Base-by-base conservation (phyloP, 2,329 filamentous ascomycete genomes). In the Penicillium sp. region DNA sequence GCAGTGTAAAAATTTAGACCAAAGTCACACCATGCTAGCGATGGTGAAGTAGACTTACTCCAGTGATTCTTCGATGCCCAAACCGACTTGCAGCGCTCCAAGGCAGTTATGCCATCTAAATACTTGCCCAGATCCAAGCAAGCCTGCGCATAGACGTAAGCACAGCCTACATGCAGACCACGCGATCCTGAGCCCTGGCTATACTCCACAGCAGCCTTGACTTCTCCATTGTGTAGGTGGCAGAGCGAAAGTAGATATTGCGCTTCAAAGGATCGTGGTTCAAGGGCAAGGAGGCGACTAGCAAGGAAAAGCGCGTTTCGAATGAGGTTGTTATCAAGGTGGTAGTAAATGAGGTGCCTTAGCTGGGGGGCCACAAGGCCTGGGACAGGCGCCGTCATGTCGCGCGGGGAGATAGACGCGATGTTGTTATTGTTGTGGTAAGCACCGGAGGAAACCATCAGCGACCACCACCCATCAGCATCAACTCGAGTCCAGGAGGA, bases 281-380 rank as follows among this genome's bases (percentile, higher is more conserved):
- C 94, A 69, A 94, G 90, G 53, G 92, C 93, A 63, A 88, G 84
- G 20, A 97, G 85, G 65, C 95, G 88, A 71, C 94, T 91, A 61
- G 95, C 90, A 62, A 96, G 91, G 79, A 99, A 99, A 43, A 96
- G 87, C 58, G 95, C 95, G 73, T 96, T 98, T 57, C 93, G 88
- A 72, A 90, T 84, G 39, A 93, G 87, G 71, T 92, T 89, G 74
- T 96, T 96, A 81, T 99, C 95, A 75, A 99, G 87, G 73, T 88
- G 84, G 74, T 90, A 89, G 78, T 87, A 88, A 63, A 90, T 84
- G 51, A 88, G 80, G 68, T 88, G 85, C 70, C 86, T 82, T 69
- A 89, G 80, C 74, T 89, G 87, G 66, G 79, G 78, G 57, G 83
- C 82, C 61, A 86, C 81, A 71, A 85, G 80, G 50, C 82, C 75